Conservation (phyloP, 2,329 filamentous ascomycete genomes). For the Aspergillus sp. region DNA sequence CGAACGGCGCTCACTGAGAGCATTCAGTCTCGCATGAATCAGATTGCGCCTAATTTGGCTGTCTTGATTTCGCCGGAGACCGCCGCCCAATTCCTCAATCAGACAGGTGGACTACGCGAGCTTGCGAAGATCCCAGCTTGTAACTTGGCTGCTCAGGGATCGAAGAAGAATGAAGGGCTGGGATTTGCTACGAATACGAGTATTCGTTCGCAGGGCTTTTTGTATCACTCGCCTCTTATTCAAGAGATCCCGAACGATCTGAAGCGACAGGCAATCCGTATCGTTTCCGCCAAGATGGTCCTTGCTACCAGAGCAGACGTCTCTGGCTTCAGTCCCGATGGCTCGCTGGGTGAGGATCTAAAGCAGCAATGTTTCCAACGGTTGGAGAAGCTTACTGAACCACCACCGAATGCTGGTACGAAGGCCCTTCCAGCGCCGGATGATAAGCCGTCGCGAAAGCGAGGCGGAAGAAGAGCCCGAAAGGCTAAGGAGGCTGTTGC, state of each 20-base stretch:
- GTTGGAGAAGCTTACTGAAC: constrained; percentile 86
- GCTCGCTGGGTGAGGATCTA: constrained; percentile 73
- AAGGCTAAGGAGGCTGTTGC: constrained; percentile 96
- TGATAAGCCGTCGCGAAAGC: constrained; percentile 88
- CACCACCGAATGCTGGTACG: constrained; percentile 79
- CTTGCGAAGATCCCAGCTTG: constrained; percentile 89
- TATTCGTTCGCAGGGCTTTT: constrained; percentile 82
- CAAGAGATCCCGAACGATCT: constrained; percentile 76
- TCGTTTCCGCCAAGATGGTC: constrained; percentile 86
- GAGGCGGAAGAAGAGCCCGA: constrained; percentile 78
- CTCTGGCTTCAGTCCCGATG: constrained; percentile 72
- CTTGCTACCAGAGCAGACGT: constrained; percentile 89
- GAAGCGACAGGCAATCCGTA: constrained; percentile 89
- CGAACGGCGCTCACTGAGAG: constrained; percentile 86
- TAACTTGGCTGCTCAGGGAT: constrained; percentile 85
- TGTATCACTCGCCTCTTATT: constrained; percentile 88
- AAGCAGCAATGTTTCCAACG: constrained; percentile 76
- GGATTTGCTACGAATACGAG: constrained; percentile 91
- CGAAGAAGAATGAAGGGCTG: constrained; percentile 72
- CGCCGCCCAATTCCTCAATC: constrained; percentile 92
- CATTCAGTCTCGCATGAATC: constrained; percentile 92
- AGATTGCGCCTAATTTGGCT: constrained; percentile 92
- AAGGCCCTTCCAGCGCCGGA: constrained; percentile 86
- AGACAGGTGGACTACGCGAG: constrained; percentile 78
- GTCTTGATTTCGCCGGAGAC: constrained; percentile 85